Base-by-base conservation (phyloP, 805 yeast species). In the Saccharomycopsis fermentans region DNA sequence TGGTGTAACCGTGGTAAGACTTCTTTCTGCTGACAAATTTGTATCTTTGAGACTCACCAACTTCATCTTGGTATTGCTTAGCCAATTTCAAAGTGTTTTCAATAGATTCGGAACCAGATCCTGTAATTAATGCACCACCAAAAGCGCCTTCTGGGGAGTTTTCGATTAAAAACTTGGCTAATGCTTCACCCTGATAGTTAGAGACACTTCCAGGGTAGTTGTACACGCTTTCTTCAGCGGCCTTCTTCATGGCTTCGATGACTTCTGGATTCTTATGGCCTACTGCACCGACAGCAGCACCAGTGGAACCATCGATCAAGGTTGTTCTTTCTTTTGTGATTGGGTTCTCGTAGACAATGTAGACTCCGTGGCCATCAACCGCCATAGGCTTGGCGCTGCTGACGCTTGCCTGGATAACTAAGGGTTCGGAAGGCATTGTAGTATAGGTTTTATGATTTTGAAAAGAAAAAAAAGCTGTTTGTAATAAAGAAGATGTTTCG, bases 61-160 rank as follows among this genome's bases (percentile, higher is more conserved):
- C 71, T 62, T 74, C 79, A 47, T 72, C 67, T 59, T 70, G 75
- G 63, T 73, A 77, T 66, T 77, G 80, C 65, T 73, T 73, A 32
- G 80, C 79, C 62, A 83, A 78, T 70, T 82, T 82, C 64, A 82
- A 64, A 4, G 85, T 84, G 29, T 82, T 83, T 67, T 82, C 87
- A 66, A 81, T 83, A 21, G 86, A 81, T 69, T 82, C 87, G 17
- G 86, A 74, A 9, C 89, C 90, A 2, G 85, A 79, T 59, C 83
- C 82, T 55, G 81, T 76, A 68, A 74, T 75, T 35, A 74, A 67
- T 4, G 77, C 79, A 55, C 73, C 66, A 51, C 70, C 72, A 64
- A 77, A 76, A 6, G 77, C 73, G 16, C 74, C 76, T n/a, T 64
- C 62, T 55, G 78, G 78, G n/a, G 79, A 75, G 58, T 71, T 68